Conservation (phyloP, 805 yeast genomes). For the Starmerella tilneyi region DNA sequence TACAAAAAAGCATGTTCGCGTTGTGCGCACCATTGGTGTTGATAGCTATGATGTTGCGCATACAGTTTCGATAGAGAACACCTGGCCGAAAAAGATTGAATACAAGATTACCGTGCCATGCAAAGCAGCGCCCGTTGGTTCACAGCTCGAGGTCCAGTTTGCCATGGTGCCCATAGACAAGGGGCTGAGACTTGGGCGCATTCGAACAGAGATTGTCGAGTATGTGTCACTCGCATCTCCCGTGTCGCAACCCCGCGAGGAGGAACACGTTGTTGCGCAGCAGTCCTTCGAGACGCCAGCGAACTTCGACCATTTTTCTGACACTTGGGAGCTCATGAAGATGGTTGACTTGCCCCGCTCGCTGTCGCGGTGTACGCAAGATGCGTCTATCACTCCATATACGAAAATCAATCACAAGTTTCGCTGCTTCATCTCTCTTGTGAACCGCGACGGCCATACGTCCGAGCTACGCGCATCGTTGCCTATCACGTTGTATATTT, state of each 20-base stretch:
- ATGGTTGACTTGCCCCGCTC: constrained; percentile 58
- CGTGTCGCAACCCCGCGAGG: constrained; percentile 50
- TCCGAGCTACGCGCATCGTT: constrained; percentile 86
- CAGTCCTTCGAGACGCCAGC: constrained; percentile 36
- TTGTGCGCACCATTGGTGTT: constrained; percentile 76
- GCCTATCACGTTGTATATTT: constrained; percentile 65
- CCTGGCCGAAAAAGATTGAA: constrained; percentile 92
- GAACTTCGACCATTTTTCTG: constrained; percentile 31
- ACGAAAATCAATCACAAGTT: constrained; percentile 82
- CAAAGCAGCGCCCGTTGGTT: constrained; percentile 84
- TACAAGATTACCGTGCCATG: constrained; percentile 78
- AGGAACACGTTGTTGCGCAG: constrained; percentile 55
- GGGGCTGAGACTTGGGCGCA: constrained; percentile 67
- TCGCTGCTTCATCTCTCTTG: constrained; percentile 64
- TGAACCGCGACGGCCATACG: constrained; percentile 84
- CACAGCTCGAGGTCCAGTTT: constrained; percentile 58
- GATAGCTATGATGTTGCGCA: constrained; percentile 83
- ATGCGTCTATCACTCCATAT: constrained; percentile 58
- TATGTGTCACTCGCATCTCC: constrained; percentile 42
- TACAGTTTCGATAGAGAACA: constrained; percentile 85
- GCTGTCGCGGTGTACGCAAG: constrained; percentile 72
- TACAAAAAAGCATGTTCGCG: constrained; percentile 62
- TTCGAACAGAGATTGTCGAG: constrained; percentile 60
- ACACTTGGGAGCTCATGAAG: constrained; percentile 65
- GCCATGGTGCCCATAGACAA: constrained; percentile 69